Percentiles rank a stretch among this genome's conserved stretches.
These are phyloP conservation scores for Perkinsus olseni DNA, from an alignment of 169 alveolate genomes.

Conservation along the genomic window DNA sequence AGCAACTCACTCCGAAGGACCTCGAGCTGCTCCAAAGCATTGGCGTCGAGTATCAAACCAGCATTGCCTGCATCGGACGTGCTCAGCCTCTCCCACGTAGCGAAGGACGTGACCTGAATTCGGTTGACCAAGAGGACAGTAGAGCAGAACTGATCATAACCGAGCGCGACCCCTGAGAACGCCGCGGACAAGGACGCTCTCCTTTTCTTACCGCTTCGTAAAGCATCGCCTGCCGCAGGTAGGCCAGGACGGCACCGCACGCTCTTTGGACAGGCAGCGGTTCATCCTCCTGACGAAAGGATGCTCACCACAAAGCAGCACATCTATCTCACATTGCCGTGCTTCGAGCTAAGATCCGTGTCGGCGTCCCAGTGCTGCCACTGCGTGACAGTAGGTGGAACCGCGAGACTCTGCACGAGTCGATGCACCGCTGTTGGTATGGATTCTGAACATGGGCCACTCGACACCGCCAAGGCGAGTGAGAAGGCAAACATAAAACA, in stretches of 20 bases:
- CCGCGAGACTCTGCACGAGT: not conserved
- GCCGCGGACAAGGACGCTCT: no score
- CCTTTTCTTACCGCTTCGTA: not conserved
- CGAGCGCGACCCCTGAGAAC: no score
- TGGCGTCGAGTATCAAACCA: constrained; percentile 48
- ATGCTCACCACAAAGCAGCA: not conserved
- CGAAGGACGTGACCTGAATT: constrained; percentile 15
- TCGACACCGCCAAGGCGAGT: no score
- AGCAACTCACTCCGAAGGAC: constrained; percentile 41
- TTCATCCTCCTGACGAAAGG: not conserved
- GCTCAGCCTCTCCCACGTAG: not conserved
- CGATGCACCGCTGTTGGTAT: not conserved
- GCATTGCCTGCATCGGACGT: not conserved
- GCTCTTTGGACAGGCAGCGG: not conserved
- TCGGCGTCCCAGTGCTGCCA: not conserved
- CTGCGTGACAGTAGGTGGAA: not conserved
- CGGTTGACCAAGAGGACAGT: no score
- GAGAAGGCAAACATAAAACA: no score
- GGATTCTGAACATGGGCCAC: not conserved
- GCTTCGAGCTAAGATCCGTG: not conserved
- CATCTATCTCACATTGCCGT: no score
- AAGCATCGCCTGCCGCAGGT: not conserved
- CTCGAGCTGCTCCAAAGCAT: constrained; percentile 69
- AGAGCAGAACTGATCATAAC: no score
- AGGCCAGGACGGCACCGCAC: not conserved